These are phyloP conservation scores for Lasiodiplodia gonubiensis DNA, from an alignment of 2,329 filamentous ascomycete species.

Conservation along the genomic window DNA sequence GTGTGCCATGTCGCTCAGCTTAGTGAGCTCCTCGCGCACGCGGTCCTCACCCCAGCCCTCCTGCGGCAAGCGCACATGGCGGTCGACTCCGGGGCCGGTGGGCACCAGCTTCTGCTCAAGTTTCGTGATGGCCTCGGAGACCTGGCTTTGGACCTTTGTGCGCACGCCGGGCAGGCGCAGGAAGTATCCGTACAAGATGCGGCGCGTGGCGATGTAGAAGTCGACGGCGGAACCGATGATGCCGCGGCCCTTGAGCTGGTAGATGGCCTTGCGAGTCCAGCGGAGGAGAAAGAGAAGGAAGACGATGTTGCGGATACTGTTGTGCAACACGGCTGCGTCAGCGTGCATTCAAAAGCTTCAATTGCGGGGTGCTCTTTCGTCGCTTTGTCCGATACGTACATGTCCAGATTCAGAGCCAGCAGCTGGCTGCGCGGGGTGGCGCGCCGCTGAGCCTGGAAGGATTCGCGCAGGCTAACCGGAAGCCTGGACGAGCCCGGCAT, in stretches of 20 bases:
- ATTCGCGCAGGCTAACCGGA: constrained; percentile 72
- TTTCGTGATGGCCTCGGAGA: constrained; percentile 78
- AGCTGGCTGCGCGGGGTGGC: constrained; percentile 62
- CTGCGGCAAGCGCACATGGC: constrained; percentile 78
- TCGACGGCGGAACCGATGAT: constrained; percentile 78
- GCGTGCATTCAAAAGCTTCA: background rate
- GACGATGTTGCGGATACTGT: constrained; percentile 24
- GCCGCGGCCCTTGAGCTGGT: constrained; percentile 88
- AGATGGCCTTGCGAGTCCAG: constrained; percentile 78
- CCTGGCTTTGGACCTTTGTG: constrained; percentile 81
- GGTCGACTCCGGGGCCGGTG: constrained; percentile 70
- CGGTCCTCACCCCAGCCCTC: constrained; percentile 82
- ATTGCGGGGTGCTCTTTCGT: background rate
- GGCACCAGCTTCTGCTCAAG: constrained; percentile 84
- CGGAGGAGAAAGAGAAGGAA: constrained; percentile 84
- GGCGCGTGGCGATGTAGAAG: constrained; percentile 72
- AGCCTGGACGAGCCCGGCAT: constrained; percentile 69
- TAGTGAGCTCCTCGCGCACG: constrained; percentile 78
- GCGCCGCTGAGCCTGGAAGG: constrained; percentile 64
- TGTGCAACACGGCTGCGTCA: background rate
- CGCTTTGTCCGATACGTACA: constrained; percentile 57
- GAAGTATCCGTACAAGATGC: constrained; percentile 82
- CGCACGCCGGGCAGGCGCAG: constrained; percentile 85
- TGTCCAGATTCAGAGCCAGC: constrained; percentile 68
- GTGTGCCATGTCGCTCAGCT: constrained; percentile 85